Percentiles rank a stretch among this genome's conserved stretches.
These are phyloP conservation scores for Ogataea siamensis DNA, from an alignment of 805 yeast species.

Conservation along the genomic window DNA sequence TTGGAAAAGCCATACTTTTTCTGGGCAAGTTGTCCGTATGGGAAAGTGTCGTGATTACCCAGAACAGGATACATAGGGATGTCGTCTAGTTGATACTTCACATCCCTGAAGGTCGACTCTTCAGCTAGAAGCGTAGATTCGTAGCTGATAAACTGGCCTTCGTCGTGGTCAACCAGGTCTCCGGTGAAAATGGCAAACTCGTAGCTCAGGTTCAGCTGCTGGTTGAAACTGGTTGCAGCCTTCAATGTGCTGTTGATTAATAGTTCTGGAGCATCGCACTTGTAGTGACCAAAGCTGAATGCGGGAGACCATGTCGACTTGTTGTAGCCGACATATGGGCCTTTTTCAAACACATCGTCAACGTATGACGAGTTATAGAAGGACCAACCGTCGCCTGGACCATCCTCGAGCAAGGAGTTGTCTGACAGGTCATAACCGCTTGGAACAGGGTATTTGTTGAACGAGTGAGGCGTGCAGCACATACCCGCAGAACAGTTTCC, in stretches of 20 bases:
- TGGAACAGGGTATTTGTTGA: conserved; percentile 38
- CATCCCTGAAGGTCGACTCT: conserved; percentile 45
- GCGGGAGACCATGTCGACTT: conserved; percentile 49
- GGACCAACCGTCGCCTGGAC: conserved; percentile 14
- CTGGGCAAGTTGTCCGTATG: conserved; percentile 69
- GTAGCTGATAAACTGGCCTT: conserved; percentile 43
- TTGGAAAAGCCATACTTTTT: conserved; percentile 40
- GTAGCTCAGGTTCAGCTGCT: conserved; percentile 36
- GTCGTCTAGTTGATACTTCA: conserved; percentile 47
- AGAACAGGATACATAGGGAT: conserved; percentile 60
- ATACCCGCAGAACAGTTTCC: conserved; percentile 53
- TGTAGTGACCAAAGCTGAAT: conserved; percentile 57
- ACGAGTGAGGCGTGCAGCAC: conserved; percentile 60
- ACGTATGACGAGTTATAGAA: conserved; percentile 33
- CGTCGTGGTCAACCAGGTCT: conserved; percentile 70
- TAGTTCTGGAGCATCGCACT: conserved; percentile 65
- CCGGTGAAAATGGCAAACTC: conserved; percentile 72
- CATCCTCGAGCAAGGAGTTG: conserved; percentile 9
- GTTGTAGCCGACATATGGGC: conserved; percentile 26
- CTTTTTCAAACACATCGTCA: conserved; percentile 31
- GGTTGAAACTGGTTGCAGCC: conserved; percentile 38
- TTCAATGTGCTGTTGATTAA: conserved; percentile 57
- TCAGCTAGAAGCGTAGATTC: conserved; percentile 56
- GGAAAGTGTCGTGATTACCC: conserved; percentile 74
- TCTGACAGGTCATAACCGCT: conserved; percentile 42